Evolutionary conservation across 495 filamentous ascomycete species (phyloP), one percentile per base, ranked within the genome.

Genomic region (Xylaria venustula): DNA sequence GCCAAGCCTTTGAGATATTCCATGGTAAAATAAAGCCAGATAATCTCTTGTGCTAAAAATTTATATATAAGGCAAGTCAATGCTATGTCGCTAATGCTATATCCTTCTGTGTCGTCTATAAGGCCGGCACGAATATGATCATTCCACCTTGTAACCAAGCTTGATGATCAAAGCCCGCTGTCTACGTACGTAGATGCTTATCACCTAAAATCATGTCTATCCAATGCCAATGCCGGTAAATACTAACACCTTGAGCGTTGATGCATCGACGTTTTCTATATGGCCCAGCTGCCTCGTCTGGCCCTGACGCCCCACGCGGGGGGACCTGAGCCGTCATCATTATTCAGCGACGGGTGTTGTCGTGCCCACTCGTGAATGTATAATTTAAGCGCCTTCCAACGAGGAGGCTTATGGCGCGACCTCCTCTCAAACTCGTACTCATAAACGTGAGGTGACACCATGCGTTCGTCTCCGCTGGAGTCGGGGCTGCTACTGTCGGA

Each of bases 291-390:
- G 48, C 91, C 91, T 69, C 85, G 83, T 58, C 91, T 75, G 54
- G 87, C 90, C 47, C 82, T 77, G 23, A 90, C 83, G 8, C 91
- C 91, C 87, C 88, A 91, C 9, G 83, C 83, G 46, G 83, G 81
- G 19, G 82, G 78, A 5, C 67, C 67, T n/a, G 65, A 68, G 20
- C 79, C 81, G 52, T 76, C 82, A 56, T 84, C 76, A 8, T 72
- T 77, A 54, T 78, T 75, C 70, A 90, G 83, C 30, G 76, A 76
- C 2, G 88, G 88, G 64, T 90, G 88, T 70, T 96, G 90, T 53
- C 83, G 81, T 37, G 86, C 91, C 92, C 92, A 96, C 70, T 95
- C 90, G 53, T 78, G 76, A 41, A 97, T 88, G 67, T 97, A 97
- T 30, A 85, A 54, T 64, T 87, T 86, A 36, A 97, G 77, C 17